These are phyloP conservation scores for Austropuccinia psidii DNA, from an alignment of 1,284 basidiomycete species.

Conservation along the genomic window DNA sequence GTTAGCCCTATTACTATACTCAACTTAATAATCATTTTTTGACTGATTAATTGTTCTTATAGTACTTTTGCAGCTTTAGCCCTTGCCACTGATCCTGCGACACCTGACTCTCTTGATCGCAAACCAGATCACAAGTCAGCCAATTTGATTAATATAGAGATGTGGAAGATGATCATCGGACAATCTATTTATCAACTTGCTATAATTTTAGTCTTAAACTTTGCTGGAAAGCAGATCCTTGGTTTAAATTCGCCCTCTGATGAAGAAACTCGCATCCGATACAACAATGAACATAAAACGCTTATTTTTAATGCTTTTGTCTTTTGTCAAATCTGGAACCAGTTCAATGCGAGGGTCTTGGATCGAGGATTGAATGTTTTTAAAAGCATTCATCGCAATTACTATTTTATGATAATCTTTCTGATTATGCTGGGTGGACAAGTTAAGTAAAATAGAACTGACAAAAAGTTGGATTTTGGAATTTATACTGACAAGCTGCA, in stretches of 20 bases:
- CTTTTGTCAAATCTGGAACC: conserved; percentile 40
- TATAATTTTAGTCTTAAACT: conserved; percentile 47
- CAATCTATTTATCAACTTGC: conserved; percentile 48
- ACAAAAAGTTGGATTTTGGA: neutral
- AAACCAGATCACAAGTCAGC: conserved; percentile 46
- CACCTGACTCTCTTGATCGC: conserved; percentile 45
- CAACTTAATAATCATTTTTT: neutral
- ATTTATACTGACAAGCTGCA: conserved; percentile 16
- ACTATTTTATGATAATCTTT: conserved; percentile 38
- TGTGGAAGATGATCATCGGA: conserved; percentile 49
- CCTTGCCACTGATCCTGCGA: conserved; percentile 48
- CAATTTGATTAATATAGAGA: conserved; percentile 46
- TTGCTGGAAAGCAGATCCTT: conserved; percentile 44
- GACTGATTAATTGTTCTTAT: neutral
- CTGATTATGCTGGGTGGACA: conserved; percentile 37
- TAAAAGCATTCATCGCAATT: conserved; percentile 37
- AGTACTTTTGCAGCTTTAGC: conserved; percentile 48
- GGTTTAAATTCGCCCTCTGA: conserved; percentile 36
- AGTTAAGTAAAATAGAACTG: neutral
- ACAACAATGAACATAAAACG: conserved; percentile 38
- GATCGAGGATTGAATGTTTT: conserved; percentile 38
- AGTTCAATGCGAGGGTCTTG: conserved; percentile 38
- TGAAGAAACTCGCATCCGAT: conserved; percentile 36
- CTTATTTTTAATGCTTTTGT: conserved; percentile 40
- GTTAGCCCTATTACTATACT: neutral